These are phyloP conservation scores for Leishmania aethiopica DNA, from an alignment of 208 protist genomes.

Conservation along the genomic window DNA sequence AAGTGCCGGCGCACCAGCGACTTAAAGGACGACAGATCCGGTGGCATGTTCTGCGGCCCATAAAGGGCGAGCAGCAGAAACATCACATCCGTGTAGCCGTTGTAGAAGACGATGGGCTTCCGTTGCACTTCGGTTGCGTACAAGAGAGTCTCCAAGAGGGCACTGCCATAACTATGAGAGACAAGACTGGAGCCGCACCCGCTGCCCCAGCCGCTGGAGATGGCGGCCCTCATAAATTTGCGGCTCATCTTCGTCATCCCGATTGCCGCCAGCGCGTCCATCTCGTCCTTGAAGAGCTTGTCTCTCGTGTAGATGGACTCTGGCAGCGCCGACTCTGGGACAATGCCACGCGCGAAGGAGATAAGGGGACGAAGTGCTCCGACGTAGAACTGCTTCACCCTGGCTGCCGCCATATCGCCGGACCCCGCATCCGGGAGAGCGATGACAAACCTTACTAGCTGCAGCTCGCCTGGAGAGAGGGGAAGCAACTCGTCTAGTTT, in stretches of 20 bases:
- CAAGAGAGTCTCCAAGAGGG: constrained; percentile 47
- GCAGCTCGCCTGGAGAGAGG: constrained; percentile 19
- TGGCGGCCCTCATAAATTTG: background rate
- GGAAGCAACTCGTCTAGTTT: constrained; percentile 23
- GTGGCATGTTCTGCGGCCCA: constrained; percentile 29
- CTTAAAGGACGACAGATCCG: constrained; percentile 51
- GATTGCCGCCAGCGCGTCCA: constrained; percentile 28
- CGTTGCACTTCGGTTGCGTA: constrained; percentile 30
- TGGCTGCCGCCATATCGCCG: background rate
- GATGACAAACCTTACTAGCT: constrained; percentile 29
- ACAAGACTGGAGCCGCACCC: background rate
- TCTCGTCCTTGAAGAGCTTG: constrained; percentile 16
- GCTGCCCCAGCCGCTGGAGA: background rate
- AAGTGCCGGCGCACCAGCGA: constrained; percentile 39
- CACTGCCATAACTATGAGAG: constrained; percentile 36
- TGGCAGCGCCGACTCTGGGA: constrained; percentile 13
- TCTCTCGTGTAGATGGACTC: constrained; percentile 9
- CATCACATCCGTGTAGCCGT: constrained; percentile 65
- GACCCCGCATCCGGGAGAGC: background rate
- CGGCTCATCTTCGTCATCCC: constrained; percentile 20
- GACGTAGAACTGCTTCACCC: constrained; percentile 10
- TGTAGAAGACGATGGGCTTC: constrained; percentile 66
- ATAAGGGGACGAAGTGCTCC: constrained; percentile 3
- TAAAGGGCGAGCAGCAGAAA: constrained; percentile 53
- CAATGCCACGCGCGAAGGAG: constrained; percentile 16